These are phyloP conservation scores for Serendipita sp. DNA, from an alignment of 768 basidiomycete genomes.

Conservation along the genomic window DNA sequence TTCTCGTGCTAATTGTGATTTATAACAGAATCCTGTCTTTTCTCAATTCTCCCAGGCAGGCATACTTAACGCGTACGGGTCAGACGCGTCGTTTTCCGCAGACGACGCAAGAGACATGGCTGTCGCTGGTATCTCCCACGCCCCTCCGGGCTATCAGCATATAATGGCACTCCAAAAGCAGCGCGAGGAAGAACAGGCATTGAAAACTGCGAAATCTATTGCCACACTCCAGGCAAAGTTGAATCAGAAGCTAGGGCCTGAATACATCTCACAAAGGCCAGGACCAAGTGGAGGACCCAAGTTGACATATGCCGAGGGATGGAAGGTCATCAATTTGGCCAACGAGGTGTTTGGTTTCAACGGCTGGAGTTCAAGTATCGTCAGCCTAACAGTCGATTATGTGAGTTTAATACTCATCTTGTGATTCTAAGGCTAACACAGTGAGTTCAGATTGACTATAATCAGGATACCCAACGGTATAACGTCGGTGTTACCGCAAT, in stretches of 20 bases:
- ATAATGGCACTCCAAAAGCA: not conserved
- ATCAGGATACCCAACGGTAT: slow-evolving; percentile 46
- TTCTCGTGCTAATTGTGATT: not conserved
- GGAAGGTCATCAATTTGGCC: slow-evolving; percentile 94
- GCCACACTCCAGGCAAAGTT: slow-evolving; percentile 66
- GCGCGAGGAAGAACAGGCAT: not conserved
- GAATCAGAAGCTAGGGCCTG: slow-evolving; percentile 80
- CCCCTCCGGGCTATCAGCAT: not conserved
- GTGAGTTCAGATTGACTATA: slow-evolving; percentile 55
- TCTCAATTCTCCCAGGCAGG: not conserved
- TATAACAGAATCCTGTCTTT: not conserved
- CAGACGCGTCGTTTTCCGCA: not conserved
- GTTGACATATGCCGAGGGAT: slow-evolving; percentile 88
- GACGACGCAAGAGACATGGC: not conserved
- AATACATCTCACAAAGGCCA: slow-evolving; percentile 76
- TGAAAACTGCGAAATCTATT: slow-evolving; percentile 38
- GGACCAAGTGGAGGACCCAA: slow-evolving; percentile 79
- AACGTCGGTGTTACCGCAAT: slow-evolving; percentile 70
- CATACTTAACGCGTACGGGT: not conserved
- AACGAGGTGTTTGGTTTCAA: slow-evolving; percentile 99
- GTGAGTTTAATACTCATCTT: slow-evolving; percentile 9
- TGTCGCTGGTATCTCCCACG: not conserved
- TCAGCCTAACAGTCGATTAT: slow-evolving; percentile 42
- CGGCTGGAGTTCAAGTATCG: slow-evolving; percentile 76
- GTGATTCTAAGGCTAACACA: not conserved